Evolutionary conservation across 2,329 filamentous ascomycete species (phyloP).

Genomic region (Claviceps quebecensis): DNA sequence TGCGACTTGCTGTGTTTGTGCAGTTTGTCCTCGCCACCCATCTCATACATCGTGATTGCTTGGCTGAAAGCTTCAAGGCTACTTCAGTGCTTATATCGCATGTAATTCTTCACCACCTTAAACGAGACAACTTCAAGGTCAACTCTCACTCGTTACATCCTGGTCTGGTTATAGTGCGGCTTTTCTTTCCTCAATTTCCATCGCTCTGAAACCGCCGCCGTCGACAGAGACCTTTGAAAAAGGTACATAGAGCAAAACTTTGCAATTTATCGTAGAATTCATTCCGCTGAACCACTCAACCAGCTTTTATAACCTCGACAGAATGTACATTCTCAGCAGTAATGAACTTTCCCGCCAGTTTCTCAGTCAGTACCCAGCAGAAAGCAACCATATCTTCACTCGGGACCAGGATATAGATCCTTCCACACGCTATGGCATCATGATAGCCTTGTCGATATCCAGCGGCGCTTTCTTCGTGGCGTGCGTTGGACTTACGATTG

Average conservation of each 20-base stretch:
- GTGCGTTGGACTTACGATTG: constrained; percentile 5
- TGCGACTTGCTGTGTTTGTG: not conserved
- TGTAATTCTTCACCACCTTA: not conserved
- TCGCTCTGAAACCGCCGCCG: not conserved
- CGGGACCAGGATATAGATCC: constrained; percentile 5
- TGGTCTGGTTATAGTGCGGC: not conserved
- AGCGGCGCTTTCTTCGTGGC: constrained; percentile 7
- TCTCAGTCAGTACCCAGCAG: not conserved
- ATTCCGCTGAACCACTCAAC: not conserved
- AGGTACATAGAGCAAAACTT: not conserved
- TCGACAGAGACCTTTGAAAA: not conserved
- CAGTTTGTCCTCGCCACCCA: not conserved
- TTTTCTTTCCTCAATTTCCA: not conserved
- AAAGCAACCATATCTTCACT: not conserved
- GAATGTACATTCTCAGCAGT: not conserved
- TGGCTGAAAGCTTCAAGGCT: not conserved
- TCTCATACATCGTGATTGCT: not conserved
- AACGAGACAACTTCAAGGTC: not conserved
- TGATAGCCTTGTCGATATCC: constrained; percentile 6
- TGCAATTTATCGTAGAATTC: not conserved
- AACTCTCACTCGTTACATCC: not conserved
- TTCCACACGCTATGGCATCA: constrained; percentile 5
- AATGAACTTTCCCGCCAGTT: not conserved
- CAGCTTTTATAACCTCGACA: not conserved
- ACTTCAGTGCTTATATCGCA: not conserved